phyloP scores from a whole-genome alignment of 305 asterid genomes.

The Fraxinus sp. region DNA sequence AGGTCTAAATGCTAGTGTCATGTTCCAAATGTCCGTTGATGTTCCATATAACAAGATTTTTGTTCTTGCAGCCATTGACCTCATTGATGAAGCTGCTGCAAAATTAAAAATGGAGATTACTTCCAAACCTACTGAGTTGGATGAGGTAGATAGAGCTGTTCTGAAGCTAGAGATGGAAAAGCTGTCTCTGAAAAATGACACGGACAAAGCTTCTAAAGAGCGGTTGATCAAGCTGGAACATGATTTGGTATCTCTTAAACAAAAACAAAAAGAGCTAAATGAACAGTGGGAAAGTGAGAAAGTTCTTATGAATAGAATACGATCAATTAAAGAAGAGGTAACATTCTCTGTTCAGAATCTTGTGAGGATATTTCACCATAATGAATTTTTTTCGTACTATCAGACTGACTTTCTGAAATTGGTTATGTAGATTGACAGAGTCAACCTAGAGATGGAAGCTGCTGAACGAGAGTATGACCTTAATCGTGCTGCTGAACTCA shows the following conservation, averaged over 20 bases:
- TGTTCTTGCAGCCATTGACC: constrained; percentile 61
- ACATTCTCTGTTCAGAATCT: constrained; percentile 20
- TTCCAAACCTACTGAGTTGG: constrained; percentile 74
- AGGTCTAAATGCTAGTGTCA: not conserved
- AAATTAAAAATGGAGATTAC: constrained; percentile 82
- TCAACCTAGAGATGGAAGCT: constrained; percentile 79
- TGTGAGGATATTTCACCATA: not conserved
- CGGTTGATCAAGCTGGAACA: constrained; percentile 63
- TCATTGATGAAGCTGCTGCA: constrained; percentile 90
- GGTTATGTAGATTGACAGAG: constrained; percentile 60
- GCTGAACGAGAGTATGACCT: constrained; percentile 83
- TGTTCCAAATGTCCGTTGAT: not conserved
- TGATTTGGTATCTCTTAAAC: constrained; percentile 56
- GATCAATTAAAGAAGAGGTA: constrained; percentile 77
- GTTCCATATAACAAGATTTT: not conserved
- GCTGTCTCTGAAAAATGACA: constrained; percentile 69
- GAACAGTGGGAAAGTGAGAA: constrained; percentile 74
- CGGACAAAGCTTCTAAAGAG: constrained; percentile 73
- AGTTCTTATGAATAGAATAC: constrained; percentile 56
- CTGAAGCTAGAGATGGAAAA: constrained; percentile 85
- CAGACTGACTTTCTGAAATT: constrained; percentile 13
- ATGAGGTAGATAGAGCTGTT: constrained; percentile 64
- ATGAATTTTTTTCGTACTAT: not conserved
- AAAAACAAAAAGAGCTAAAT: constrained; percentile 52
- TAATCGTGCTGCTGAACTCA: constrained; percentile 78